Conservation (phyloP, 805 yeast genomes). For the Spathaspora boniae region DNA sequence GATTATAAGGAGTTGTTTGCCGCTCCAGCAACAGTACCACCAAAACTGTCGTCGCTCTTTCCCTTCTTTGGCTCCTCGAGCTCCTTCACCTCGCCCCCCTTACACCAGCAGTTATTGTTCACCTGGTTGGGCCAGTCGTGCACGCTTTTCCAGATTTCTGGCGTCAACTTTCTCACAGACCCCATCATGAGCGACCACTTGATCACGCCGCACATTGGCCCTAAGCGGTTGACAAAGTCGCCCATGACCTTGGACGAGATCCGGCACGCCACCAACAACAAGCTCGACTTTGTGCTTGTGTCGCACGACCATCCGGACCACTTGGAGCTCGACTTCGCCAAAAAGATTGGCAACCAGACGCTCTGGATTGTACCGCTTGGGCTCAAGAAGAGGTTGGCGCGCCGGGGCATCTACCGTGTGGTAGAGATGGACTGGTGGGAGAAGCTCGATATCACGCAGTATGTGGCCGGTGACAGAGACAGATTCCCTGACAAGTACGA, state of each 20-base stretch:
- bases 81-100: constrained; percentile 23
- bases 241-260: constrained; percentile 66
- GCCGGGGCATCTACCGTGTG: constrained; percentile 56
- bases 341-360: constrained; percentile 49
- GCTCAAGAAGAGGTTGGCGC: constrained; percentile 53
- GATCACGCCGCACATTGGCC: constrained; percentile 66
- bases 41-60: constrained; percentile 1
- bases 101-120: constrained; percentile 51
- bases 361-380: constrained; percentile 91
- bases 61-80: background rate
- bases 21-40: background rate
- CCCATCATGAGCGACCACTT: constrained; percentile 73
- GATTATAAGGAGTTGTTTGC: constrained; percentile 16
- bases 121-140: constrained; percentile 97
- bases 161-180: constrained; percentile 77
- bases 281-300: constrained; percentile 67
- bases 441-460: constrained; percentile 29
- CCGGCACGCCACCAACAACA: constrained; percentile 46
- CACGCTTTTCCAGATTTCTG: constrained; percentile 65
- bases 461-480: constrained; percentile 33
- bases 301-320: constrained; percentile 97
- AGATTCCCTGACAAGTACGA: constrained; percentile 54
- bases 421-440: constrained; percentile 96
- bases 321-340: constrained; percentile 62
- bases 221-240: constrained; percentile 75